A percentile compares a stretch with the other conserved stretches of the same genome.
Evolutionary conservation across 192 early-diverging fungal genomes (phyloP).

Genomic region (Kappamyces sp.): DNA sequence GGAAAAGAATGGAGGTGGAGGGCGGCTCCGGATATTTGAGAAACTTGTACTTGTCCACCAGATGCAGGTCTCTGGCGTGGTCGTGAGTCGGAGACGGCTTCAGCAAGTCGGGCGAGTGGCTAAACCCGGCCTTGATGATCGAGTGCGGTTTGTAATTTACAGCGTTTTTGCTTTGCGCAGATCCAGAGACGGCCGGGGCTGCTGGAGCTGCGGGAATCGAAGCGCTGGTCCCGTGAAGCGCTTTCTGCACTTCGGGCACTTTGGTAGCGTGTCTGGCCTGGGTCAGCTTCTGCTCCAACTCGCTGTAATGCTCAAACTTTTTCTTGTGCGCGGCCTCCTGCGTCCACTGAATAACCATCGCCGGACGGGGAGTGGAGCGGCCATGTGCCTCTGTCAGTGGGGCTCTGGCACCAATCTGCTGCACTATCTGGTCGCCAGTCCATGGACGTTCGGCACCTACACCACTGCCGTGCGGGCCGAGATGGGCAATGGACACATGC

Average conservation of each 20-base stretch:
- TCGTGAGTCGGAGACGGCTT: neutral
- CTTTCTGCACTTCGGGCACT: neutral
- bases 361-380: neutral
- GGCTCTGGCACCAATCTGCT: too few relatives aligned
- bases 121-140: slow-evolving; percentile 4
- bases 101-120: neutral
- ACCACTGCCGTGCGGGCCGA: too few relatives aligned
- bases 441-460: too few relatives aligned
- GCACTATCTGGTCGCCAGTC: too few relatives aligned
- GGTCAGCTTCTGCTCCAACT: neutral
- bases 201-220: too few relatives aligned
- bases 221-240: too few relatives aligned
- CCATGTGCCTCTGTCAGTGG: too few relatives aligned
- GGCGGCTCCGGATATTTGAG: slow-evolving; percentile 1
- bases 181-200: neutral
- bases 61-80: neutral
- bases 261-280: neutral
- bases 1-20: neutral
- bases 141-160: neutral
- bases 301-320: neutral
- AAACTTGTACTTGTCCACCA: neutral
- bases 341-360: slow-evolving; percentile 11
- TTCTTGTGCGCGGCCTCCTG: slow-evolving; percentile 2
- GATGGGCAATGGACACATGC: too few relatives aligned
- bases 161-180: neutral